These are phyloP conservation scores for Solanum hybrid DNA, from an alignment of 305 asterid species.

Conservation along the genomic window DNA sequence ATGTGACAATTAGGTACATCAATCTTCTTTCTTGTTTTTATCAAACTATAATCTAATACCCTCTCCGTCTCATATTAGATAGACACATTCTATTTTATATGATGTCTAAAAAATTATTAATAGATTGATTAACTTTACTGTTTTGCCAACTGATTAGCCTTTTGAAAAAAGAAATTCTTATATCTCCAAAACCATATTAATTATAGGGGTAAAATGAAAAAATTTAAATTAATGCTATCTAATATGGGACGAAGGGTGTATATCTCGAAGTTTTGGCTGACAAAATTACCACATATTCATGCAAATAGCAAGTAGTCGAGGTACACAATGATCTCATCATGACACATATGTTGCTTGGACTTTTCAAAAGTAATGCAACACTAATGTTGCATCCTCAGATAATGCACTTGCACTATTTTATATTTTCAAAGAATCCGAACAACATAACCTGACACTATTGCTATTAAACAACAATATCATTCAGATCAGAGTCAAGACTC, in stretches of 20 bases:
- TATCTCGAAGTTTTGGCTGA: accelerated
- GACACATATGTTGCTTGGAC: neutral
- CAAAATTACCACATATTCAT: neutral
- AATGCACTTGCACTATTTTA: neutral
- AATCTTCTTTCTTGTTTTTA: too few species aligned
- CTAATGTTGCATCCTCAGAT: accelerated
- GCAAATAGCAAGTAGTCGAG: neutral
- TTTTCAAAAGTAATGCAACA: neutral
- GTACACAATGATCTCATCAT: neutral
- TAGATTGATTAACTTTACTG: neutral
- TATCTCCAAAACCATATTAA: neutral
- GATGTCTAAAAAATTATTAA: too few species aligned
- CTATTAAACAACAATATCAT: neutral
- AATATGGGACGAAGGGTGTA: neutral
- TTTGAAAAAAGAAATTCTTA: too few species aligned
- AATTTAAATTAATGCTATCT: neutral
- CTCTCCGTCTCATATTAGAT: too few species aligned
- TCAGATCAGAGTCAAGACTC: neutral
- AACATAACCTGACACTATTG: neutral
- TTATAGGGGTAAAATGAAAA: neutral
- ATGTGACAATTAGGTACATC: too few species aligned
- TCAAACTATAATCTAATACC: too few species aligned
- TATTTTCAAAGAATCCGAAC: neutral
- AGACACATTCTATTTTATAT: too few species aligned
- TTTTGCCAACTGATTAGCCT: too few species aligned